Evolutionary conservation across 1,284 basidiomycete genomes (phyloP), one percentile per base, ranked within the genome.

Genomic region (Marasmius tenuissimus): DNA sequence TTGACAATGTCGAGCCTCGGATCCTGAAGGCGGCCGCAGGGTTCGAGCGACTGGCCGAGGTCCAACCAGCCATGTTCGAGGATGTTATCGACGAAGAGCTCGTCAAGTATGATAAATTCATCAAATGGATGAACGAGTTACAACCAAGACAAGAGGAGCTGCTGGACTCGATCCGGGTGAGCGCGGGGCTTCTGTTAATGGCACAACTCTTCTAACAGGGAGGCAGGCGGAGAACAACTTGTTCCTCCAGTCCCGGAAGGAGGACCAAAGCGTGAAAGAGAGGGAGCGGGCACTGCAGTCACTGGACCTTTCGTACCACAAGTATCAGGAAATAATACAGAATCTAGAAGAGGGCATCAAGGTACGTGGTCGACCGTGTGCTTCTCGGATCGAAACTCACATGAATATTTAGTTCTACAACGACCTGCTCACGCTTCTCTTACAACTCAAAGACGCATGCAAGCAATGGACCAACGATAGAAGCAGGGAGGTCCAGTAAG

Each of bases 261-360:
- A 92, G 14, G 95, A 97, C 69, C 83, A 87, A 0, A 78, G 82
- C 14, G 83, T 96, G 8, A 93, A 92, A 70, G 89, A 90, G 48
- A 84, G 96, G n/a, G 93, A 97, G 75, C 79, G 85, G 62, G 90
- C 90, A 0, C 76, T 98, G 47, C 94, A 96, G 70, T 88, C 88
- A n/a, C 86, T 98, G 57, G 94, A 97, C 67, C 75, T 91, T 39
- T 93, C 94, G 0, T 94, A 94, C 74, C 89, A 89, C 76, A 94
- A 94, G 71, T 97, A 96, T 75, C 83, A 86, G 55, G 96, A 98
- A 74, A 91, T 97, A 16, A 81, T 81, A 1, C 85, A 87, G 59
- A 95, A 98, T 72, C 79, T 97, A 11, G 89, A 93, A 57, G 96
- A 98, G 72, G 96, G 96, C 1, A 82, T 94, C 66, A 90, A 94